Conservation (phyloP, 2,329 filamentous ascomycete species). For the Rhynchosporium agropyri region DNA sequence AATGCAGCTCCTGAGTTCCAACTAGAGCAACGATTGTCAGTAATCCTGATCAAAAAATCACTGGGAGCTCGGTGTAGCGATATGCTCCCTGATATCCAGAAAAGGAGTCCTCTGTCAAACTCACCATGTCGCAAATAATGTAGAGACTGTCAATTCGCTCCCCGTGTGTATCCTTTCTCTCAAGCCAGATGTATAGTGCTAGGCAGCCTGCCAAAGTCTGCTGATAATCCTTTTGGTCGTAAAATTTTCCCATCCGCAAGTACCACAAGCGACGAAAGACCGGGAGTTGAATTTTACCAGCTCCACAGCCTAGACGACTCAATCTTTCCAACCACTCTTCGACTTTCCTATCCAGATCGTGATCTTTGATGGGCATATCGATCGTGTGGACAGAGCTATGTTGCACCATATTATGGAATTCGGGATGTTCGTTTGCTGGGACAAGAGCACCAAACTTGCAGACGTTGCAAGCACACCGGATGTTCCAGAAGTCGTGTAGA, state of each 20-base stretch:
- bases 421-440: no score
- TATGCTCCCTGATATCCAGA: no score
- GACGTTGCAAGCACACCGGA: no score
- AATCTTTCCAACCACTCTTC: no score
- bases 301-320: background rate
- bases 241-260: background rate
- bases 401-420: no score
- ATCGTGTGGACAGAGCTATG: no score
- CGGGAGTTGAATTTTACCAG: background rate
- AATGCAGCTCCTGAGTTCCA: background rate
- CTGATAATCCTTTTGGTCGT: background rate
- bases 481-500: no score
- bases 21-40: background rate
- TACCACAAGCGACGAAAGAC: background rate
- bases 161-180: background rate
- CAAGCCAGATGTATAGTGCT: background rate
- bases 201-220: background rate
- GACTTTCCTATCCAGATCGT: no score
- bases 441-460: no score
- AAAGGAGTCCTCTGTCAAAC: background rate
- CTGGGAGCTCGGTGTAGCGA: no score
- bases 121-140: conserved; percentile 2
- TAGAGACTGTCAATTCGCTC: background rate
- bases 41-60: no score
- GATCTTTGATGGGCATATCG: no score